Evolutionary conservation across 169 alveolate genomes (phyloP), one percentile per base, ranked within the genome.

Genomic region (Eimeria maxima): DNA sequence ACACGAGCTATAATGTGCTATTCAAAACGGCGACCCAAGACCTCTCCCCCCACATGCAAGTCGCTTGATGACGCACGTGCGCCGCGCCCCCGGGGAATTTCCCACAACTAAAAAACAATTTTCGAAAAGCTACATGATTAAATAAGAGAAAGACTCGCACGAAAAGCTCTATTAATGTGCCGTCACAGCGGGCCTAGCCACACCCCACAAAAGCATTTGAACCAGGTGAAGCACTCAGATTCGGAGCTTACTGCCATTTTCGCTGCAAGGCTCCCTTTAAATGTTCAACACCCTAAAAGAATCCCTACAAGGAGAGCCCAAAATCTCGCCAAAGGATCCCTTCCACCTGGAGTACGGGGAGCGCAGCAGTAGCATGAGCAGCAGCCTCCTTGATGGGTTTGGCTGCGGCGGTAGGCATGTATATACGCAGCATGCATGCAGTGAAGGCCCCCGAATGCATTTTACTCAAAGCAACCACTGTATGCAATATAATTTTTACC

Each of bases 251-350:
- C 93, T 86, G 93, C 93, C 93, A 86, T 86, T 42, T 86, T 86
- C 93, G 93, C 93, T 86, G 93, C 93, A 86, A 86, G 93, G 93
- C 74, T 86, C 93, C 69, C 93, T 57, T 63, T 20, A 20, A 86
- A 86, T 24, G 80, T 42, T 63, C 45, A 50, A 86, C 45, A 86
- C 67, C 78, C 93, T 57, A 27, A 86, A 83, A 86, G 42, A 86
- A 63, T 86, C 80, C 81, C 33, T 13, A 57, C 80, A 86, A 42
- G 38, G 93, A 33, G 80, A 86, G 93, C 93, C 93, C 78, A 33
- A 86, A 86, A 86, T 38, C 80, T 86, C 93, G 93, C 93, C 76
- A 63, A 29, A n/a, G 93, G 93, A 24, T 76, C 63, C 87, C 7
- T 38, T 7, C 63, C 44, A n/a, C 10, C 65, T 44, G 93, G 65